Evolutionary conservation across 106 monocot genomes (phyloP), one percentile per base, ranked within the genome.

Genomic region (Platanthera guangdongensis): DNA sequence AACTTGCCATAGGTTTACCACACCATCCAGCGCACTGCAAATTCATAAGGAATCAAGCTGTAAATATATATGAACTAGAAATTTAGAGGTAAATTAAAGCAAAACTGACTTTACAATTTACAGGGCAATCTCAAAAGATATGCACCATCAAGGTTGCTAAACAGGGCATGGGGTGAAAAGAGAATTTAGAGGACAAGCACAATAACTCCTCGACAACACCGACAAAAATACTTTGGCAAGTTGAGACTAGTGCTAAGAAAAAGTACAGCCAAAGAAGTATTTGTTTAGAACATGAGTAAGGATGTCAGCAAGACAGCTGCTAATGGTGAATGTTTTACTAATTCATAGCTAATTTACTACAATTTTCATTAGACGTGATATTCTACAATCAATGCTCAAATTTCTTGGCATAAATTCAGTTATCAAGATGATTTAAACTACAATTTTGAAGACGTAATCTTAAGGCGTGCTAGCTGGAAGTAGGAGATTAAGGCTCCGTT

Each of bases 11-110:
- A 92, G 72, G 51, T 84, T 89, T 47, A 92, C 83, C 39, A 81
- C 32, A 77, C 88, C 92, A 78, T 92, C 86, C 80, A 92, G 73
- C 15, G 88, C 88, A 81, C 92, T 92, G 82, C 80, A 88, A 76
- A 82, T 53, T 57, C 71, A 79, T 32, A 72, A 72, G 11, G 8
- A 72, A 72, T 13, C 47, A 71, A 74, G 50, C 47, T 48, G 11
- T 68, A 48, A 68, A 54, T 32, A 73, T 63, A 77, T 11, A 25
- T 50, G n/a, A 9, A 76, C 49, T 68, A 77, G 71, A 48, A 70
- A 70, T 47, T 47, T 47, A 47, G 16, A 70, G 48, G 47, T 47
- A 67, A 67, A 9, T 47, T 46, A 48, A 70, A 70, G 47, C 47
- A 70, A 19, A 5, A 32, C 21, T 65, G 30, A 65, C 32, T 65